Conservation (phyloP, 2,329 filamentous ascomycete genomes). For the Apiospora malaysiana region DNA sequence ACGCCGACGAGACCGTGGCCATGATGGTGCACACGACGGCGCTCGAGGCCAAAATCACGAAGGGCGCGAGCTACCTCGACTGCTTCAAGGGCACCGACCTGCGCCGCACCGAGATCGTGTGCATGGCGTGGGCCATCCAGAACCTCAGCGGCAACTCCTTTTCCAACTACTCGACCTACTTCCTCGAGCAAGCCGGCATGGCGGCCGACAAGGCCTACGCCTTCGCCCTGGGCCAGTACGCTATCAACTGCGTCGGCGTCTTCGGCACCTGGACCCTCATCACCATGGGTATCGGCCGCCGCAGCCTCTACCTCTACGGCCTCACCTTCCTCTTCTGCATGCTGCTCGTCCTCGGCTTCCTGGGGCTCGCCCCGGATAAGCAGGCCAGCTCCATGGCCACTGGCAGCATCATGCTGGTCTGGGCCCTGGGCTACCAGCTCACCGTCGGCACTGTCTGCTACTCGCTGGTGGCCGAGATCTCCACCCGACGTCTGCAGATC, state of each 20-base stretch:
- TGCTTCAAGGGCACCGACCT: constrained; percentile 83
- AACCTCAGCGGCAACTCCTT: constrained; percentile 69
- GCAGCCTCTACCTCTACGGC: constrained; percentile 74
- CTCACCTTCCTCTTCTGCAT: constrained; percentile 75
- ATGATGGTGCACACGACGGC: constrained; percentile 94
- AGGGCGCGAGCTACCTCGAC: constrained; percentile 76
- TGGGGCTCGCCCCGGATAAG: constrained; percentile 74
- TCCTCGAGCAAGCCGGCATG: constrained; percentile 65
- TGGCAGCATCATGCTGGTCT: constrained; percentile 83
- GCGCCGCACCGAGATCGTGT: constrained; percentile 77
- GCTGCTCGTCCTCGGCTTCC: constrained; percentile 84
- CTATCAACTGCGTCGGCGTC: constrained; percentile 79
- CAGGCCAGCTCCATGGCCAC: constrained; percentile 73
- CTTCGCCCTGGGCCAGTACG: constrained; percentile 69
- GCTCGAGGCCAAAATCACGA: constrained; percentile 76
- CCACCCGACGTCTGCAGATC: constrained; percentile 82
- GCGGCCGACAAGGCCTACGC: constrained; percentile 57
- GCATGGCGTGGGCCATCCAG: constrained; percentile 69
- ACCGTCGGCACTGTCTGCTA: constrained; percentile 91
- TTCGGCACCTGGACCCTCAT: constrained; percentile 84
- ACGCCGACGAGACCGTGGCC: constrained; percentile 82
- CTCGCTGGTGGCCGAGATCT: constrained; percentile 84
- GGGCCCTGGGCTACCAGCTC: constrained; percentile 84
- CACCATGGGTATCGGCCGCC: constrained; percentile 73
- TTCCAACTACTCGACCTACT: constrained; percentile 70